Percentiles rank a stretch among this genome's conserved stretches.
These are phyloP conservation scores for Microcos paniculata DNA, from an alignment of 345 rosid species.

Conservation along the genomic window DNA sequence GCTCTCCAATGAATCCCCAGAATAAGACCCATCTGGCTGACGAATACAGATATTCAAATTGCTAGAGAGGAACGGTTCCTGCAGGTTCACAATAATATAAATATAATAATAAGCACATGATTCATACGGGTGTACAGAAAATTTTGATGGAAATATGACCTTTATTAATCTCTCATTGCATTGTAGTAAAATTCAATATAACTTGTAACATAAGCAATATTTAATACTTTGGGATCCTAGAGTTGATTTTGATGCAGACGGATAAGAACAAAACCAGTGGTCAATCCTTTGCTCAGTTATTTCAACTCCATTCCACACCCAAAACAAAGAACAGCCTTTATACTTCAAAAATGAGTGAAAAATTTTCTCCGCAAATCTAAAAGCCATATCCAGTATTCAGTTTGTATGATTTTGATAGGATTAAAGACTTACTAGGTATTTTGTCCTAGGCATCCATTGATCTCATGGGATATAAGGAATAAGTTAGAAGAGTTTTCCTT, in stretches of 20 bases:
- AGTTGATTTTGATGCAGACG: not conserved
- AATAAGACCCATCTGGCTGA: conserved; percentile 78
- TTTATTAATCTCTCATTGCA: not conserved
- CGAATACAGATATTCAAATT: conserved; percentile 66
- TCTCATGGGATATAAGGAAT: not conserved
- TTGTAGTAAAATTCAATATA: not conserved
- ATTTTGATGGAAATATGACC: not conserved
- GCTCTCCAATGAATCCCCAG: conserved; percentile 58
- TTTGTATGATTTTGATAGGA: not conserved
- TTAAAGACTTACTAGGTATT: not conserved
- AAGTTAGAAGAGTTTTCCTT: not conserved
- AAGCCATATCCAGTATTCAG: not conserved
- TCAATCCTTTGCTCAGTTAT: not conserved
- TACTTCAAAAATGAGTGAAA: not conserved
- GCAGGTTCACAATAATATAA: conserved; percentile 26
- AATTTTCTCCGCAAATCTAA: not conserved
- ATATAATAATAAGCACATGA: not conserved
- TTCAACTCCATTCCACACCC: not conserved
- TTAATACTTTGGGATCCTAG: not conserved
- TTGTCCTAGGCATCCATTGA: not conserved
- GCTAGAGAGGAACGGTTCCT: conserved; percentile 64
- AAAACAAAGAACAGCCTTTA: not conserved
- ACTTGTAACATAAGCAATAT: not conserved
- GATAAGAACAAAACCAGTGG: not conserved
- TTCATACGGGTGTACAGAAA: not conserved